Base-by-base conservation (phyloP, 1,139 yeast genomes). In the Debaryomyces nepalensis region DNA sequence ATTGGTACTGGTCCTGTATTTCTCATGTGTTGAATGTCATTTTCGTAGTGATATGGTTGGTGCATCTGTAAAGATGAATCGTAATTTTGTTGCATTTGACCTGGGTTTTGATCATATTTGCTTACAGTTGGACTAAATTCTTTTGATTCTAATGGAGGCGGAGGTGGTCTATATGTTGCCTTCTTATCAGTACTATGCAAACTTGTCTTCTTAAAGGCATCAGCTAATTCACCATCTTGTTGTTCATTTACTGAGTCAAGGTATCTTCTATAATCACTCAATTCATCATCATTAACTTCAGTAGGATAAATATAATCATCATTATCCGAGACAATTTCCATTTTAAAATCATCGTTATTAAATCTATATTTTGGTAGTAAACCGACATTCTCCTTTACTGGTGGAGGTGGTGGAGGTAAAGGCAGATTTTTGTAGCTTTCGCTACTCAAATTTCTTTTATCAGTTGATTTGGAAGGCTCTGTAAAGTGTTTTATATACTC, bases 401-500 rank as follows among this genome's bases (percentile, higher is more conserved):
- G 40, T 7, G 24, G 33, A 6, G 46, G 39, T 5, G 46, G 44
- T 5, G 40, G 73, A 0, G 68, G 69, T 11, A 69, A 59, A 2
- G 71, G 68, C 49, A 57, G 49, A 26, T 60, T 59, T 35, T 60
- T 59, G 19, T 53, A 52, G 26, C 55, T 55, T 24, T 56, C 63
- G 40, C 47, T 43, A 0, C 63, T 53, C 5, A 51, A 18, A 2
- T 43, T 43, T 29, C 63, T 47, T 19, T 40, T 50, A 15, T 47
- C 49, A 8, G 23, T 19, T 14, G 40, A 46, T 3, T 54, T 53
- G 9, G 51, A 50, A 16, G 39, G 39, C 10, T 37, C 23, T 33
- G 53, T 56, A 46, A 68, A 70, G 36, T 57, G 57, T 10, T 52
- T 49, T 19, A 68, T 45, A 45, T 72, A 72, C 9, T 66, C 68